A percentile compares a stretch with the other conserved stretches of the same genome.
phyloP scores from a whole-genome alignment of 768 basidiomycete genomes.

The Piloderma croceum region DNA sequence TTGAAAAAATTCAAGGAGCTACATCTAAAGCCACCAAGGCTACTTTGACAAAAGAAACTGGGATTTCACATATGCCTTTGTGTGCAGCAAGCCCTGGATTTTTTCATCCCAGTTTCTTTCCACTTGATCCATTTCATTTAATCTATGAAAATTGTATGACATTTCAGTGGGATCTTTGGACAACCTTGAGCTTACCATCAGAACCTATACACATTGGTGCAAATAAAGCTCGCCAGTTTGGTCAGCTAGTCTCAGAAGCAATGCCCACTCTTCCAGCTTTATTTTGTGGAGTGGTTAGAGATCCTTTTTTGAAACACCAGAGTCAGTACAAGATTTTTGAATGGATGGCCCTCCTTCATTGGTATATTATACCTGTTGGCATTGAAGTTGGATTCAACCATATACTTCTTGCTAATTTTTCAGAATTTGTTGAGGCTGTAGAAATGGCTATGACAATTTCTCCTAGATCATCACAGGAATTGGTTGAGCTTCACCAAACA shows the following conservation, averaged over 20 bases:
- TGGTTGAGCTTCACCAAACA: constrained; percentile 15
- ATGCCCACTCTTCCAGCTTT: constrained; percentile 26
- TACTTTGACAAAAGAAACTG: constrained; percentile 19
- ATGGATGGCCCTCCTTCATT: constrained; percentile 33
- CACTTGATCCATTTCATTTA: constrained; percentile 33
- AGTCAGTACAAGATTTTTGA: constrained; percentile 34
- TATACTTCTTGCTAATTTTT: constrained; percentile 22
- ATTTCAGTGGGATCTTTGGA: constrained; percentile 29
- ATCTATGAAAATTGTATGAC: constrained; percentile 30
- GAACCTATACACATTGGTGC: constrained; percentile 18
- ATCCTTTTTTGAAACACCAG: too few relatives aligned
- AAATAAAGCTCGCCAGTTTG: too few relatives aligned
- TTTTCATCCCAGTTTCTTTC: constrained; percentile 27
- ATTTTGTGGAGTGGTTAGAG: constrained; percentile 28
- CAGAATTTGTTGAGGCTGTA: constrained; percentile 27
- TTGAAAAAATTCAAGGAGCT: constrained; percentile 14
- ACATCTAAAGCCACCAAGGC: constrained; percentile 7
- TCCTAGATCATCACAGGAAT: constrained; percentile 11
- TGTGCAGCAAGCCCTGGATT: constrained; percentile 28
- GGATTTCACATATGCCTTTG: too few relatives aligned
- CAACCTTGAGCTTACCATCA: constrained; percentile 6
- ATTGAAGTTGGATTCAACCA: constrained; percentile 19
- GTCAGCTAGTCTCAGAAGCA: constrained; percentile 15
- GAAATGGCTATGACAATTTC: too few relatives aligned
- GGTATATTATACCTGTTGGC: too few relatives aligned